Base-by-base conservation (phyloP, 106 monocot genomes). In the Dendrobium catenatum region DNA sequence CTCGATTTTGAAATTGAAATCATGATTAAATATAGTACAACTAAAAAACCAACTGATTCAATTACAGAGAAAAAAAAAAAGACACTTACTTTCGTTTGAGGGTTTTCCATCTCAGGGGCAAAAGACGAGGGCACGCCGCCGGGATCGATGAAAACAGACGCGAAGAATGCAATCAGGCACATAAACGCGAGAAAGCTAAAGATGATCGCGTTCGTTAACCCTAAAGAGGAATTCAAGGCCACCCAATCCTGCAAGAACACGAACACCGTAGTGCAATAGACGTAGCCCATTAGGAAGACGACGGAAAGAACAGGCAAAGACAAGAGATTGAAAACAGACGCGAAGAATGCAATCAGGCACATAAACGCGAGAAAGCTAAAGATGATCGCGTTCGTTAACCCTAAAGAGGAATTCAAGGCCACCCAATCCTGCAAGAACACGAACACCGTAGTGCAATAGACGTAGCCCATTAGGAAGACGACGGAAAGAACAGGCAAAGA, bases 261-360 rank as follows among this genome's bases (percentile, higher is more conserved):
- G 85, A 93, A 90, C 48, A 93, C 86, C 15, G 90, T 90, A 8
- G 86, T 26, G 85, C 83, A 93, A 80, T 86, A 93, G 13, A 86
- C 88, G 79, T 85, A 88, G 3, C 27, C 77, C 79, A 90, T 80
- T 43, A 85, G 49, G 20, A 72, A 67, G 33, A 86, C n/a, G 68
- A 86, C 90, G 4, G 77, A 27, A 37, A 88, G 68, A 19, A 88
- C 77, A 6, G 88, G 89, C 0, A 85, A 27, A 27, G 27, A 27
- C 84, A 77, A 24, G 47, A 81, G 47, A 6, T 78, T 24, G 13
- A 10, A 6, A 0, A 82, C 81, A 18, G 93, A 79, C 9, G 81
- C 84, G 37, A 73, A 81, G 83, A 86, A 90, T 16, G 90, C 86
- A 41, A 88, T 3, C 42, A 84, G 64, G 68, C 83, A 81, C 79